These are phyloP conservation scores for Ophiocordyceps camponoti-saundersi DNA, from an alignment of 2,329 filamentous ascomycete genomes.

Conservation along the genomic window DNA sequence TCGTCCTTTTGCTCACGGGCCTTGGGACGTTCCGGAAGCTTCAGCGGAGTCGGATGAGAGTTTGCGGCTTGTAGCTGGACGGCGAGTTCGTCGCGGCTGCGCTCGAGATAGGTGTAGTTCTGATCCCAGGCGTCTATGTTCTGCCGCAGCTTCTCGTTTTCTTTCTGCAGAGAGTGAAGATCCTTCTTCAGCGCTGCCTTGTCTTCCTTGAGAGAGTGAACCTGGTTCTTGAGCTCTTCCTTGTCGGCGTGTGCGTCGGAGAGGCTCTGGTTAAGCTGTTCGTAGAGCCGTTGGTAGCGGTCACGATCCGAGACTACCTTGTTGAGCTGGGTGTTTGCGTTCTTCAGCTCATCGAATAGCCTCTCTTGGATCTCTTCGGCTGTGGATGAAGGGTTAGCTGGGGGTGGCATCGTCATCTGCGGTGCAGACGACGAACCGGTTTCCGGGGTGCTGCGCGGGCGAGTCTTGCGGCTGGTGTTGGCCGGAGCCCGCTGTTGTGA, in stretches of 20 bases:
- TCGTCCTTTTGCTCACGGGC: slow-evolving; percentile 9
- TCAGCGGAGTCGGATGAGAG: slow-evolving; percentile 3
- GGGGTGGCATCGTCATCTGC: neutral
- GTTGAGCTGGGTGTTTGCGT: slow-evolving; percentile 10
- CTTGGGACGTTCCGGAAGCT: slow-evolving; percentile 12
- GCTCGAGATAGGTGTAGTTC: slow-evolving; percentile 10
- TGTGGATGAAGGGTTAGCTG: slow-evolving; percentile 1
- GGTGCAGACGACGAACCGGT: slow-evolving; percentile 1
- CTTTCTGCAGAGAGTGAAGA: slow-evolving; percentile 4
- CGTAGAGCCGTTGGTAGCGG: slow-evolving; percentile 9
- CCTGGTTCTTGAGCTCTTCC: slow-evolving; percentile 7
- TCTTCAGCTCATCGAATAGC: slow-evolving; percentile 6
- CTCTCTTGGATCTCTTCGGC: slow-evolving; percentile 4
- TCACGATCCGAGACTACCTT: slow-evolving; percentile 7
- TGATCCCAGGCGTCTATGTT: slow-evolving; percentile 3
- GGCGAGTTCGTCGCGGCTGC: slow-evolving; percentile 12
- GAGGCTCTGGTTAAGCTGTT: slow-evolving; percentile 6
- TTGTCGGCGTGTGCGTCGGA: slow-evolving; percentile 13
- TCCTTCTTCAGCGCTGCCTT: neutral
- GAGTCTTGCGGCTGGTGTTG: slow-evolving; percentile 5
- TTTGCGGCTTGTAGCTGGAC: slow-evolving; percentile 9
- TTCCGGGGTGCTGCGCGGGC: neutral
- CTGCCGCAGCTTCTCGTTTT: slow-evolving; percentile 9
- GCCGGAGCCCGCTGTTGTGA: slow-evolving; percentile 5
- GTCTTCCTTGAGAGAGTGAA: slow-evolving; percentile 4